Base-by-base conservation (phyloP, 2,329 filamentous ascomycete genomes). In the Clonostachys sp. region DNA sequence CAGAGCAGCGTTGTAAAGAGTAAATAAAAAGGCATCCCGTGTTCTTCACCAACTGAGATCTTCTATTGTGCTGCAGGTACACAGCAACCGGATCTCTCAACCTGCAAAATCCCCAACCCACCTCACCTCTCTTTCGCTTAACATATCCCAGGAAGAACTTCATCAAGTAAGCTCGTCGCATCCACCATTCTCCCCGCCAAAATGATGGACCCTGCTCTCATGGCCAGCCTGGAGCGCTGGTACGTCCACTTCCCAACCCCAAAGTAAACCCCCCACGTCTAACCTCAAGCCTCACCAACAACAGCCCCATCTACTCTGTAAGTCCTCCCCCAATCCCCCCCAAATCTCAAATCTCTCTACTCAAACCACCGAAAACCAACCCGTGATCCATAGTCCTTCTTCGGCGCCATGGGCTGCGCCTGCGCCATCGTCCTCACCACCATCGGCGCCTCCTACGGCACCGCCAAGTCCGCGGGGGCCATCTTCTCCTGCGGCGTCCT, bases 401-500 rank as follows among this genome's bases (percentile, higher is more conserved):
- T 72, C 52, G 67, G 69, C 36, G 67, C 67, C 41, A 60, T 72
- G 51, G 68, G 68, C 45, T 70, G 67, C 54, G 56, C 61, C 33
- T 62, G 63, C 39, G 67, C 75, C 60, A 77, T 78, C 50, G 66
- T 77, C 59, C 73, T 78, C 64, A 74, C 73, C 55, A 76, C 73
- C 58, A 61, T 78, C 43, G 75, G 70, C 45, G 70, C 70, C 45
- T 62, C 68, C 44, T 73, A 73, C 53, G 70, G 70, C 45, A 72
- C 68, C 35, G 68, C 68, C 47, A 70, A 70, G 52, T 71, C 68
- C 42, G 55, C 65, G 42, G 61, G 63, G 35, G 70, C 69, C 47
- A 73, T 74, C 54, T 73, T 73, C 55, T 58, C 68, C 20, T 61
- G 63, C 24, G 70, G 70, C 47, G 60, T 74, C 56, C 58, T 72